Conservation (phyloP, 2,329 filamentous ascomycete species). For the Plenodomus tracheiphilus region DNA sequence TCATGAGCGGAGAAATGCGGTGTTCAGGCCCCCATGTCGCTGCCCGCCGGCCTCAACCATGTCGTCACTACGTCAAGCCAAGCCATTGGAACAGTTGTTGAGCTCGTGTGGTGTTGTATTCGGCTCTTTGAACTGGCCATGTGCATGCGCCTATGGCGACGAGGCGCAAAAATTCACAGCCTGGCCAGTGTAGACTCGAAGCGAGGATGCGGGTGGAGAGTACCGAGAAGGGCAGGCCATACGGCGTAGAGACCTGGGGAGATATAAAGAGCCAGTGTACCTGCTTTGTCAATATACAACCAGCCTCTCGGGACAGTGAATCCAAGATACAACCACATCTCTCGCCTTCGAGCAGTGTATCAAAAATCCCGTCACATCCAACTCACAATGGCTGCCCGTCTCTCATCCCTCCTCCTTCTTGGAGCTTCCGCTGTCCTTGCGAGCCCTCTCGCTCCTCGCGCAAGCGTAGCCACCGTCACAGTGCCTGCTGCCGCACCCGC, state of each 20-base stretch:
- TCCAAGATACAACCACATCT: conserved; percentile 5
- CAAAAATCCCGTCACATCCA: not conserved
- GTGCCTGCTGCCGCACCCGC: conserved; percentile 22
- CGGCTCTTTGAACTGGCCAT: conserved; percentile 10
- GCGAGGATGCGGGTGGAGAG: conserved; percentile 19
- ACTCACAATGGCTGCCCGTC: conserved; percentile 28
- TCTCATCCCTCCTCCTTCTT: conserved; percentile 27
- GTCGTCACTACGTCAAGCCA: conserved; percentile 19
- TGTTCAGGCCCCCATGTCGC: conserved; percentile 9
- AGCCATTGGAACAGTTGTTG: conserved; percentile 9
- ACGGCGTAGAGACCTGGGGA: not conserved
- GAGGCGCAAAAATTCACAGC: conserved; percentile 15
- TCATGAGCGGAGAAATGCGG: conserved; percentile 10
- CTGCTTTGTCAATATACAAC: conserved; percentile 14
- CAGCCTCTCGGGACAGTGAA: conserved; percentile 23
- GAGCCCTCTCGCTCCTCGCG: conserved; percentile 27
- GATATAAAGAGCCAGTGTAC: conserved; percentile 28
- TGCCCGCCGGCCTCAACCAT: conserved; percentile 18
- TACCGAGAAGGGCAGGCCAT: conserved; percentile 13
- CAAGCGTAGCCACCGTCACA: conserved; percentile 27
- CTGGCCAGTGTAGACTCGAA: conserved; percentile 11
- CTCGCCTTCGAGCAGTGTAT: not conserved
- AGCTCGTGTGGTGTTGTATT: conserved; percentile 12
- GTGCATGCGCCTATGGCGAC: conserved; percentile 7
- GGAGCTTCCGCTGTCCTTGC: conserved; percentile 32